Evolutionary conservation across 352 stramenopile genomes (phyloP), one percentile per base, ranked within the genome.

Genomic region (Pythium periplocum): DNA sequence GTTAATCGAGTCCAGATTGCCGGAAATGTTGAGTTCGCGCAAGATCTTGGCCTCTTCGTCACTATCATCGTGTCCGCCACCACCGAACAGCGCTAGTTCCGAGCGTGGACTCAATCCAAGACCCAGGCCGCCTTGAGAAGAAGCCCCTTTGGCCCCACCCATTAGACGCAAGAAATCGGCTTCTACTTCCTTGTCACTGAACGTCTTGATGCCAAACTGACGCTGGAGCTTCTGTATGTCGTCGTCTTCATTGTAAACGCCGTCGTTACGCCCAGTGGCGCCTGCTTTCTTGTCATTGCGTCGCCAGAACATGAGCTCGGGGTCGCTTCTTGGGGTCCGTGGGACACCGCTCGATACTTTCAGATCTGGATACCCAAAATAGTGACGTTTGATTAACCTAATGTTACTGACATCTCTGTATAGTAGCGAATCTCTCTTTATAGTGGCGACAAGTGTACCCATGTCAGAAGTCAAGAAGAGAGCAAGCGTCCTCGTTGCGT

Each of bases 191-290:
- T 72, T 75, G 53, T 90, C 79, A 26, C 56, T 79, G 47, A 90
- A 66, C 35, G 75, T 66, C 36, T 73, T 78, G 62, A 93, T 90
- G 4, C 83, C 79, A 51, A 93, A 88, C 68, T 90, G 74, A 11
- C 75, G 70, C 67, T 91, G 80, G 39, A 91, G 68, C 63, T 78
- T 75, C 3, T 40, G 52, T 30, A 91, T 53, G 31, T 91, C 75
- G 39, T 86, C 69, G 4, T 59, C 57, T 9, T 30, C 64, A 2
- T 64, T 60, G 12, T 43, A 11, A 1, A 39, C 36, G 6, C 4
- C 34, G 9, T 30, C 26, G 56, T 69, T 49, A 55, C 48, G 40
- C 48, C 51, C 52, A 30, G 38, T 12, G 33, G 6, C 54, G 12
- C 48, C 34, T 12, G 45, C 37, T 68, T 73, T 49, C 52, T 62